A percentile compares a stretch with the other conserved stretches of the same genome.
Conservation (phyloP, 2,329 filamentous ascomycete genomes). For the Delphinella strobiligena region DNA sequence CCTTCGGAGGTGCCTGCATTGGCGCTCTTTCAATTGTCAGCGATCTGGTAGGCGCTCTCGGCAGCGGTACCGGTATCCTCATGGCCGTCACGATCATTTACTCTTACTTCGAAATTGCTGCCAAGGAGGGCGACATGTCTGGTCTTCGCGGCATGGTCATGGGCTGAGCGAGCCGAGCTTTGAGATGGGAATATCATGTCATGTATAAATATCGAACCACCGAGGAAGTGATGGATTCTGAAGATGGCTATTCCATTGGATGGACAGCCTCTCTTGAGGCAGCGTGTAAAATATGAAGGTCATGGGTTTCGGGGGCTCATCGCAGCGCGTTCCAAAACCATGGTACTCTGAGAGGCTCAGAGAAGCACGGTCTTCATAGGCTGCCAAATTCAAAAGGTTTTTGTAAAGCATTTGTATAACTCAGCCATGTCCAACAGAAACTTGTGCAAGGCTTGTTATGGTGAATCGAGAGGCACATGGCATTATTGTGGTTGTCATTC, state of each 20-base stretch:
- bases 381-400: too few relatives aligned
- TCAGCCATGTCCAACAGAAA: too few relatives aligned
- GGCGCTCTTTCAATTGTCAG: slow-evolving; percentile 91
- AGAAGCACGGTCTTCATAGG: too few relatives aligned
- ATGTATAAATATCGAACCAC: slow-evolving; percentile 6
- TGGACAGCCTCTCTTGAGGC: slow-evolving; percentile 6
- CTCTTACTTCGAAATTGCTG: slow-evolving; percentile 97
- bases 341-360: too few relatives aligned
- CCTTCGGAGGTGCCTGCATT: slow-evolving; percentile 98
- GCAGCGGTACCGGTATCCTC: slow-evolving; percentile 93
- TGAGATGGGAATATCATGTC: slow-evolving; percentile 7
- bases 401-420: too few relatives aligned
- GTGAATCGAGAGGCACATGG: too few relatives aligned
- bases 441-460: too few relatives aligned
- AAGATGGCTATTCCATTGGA: too few relatives aligned
- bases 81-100: slow-evolving; percentile 99
- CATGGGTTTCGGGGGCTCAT: too few relatives aligned
- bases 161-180: slow-evolving; percentile 23
- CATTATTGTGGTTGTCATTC: too few relatives aligned
- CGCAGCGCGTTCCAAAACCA: too few relatives aligned
- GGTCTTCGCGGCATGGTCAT: slow-evolving; percentile 59
- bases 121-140: slow-evolving; percentile 91
- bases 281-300: slow-evolving; percentile 6
- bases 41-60: slow-evolving; percentile 89
- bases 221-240: slow-evolving; percentile 4